Conservation (phyloP, 1,139 yeast species). For the Yamadazyma jaroonii region DNA sequence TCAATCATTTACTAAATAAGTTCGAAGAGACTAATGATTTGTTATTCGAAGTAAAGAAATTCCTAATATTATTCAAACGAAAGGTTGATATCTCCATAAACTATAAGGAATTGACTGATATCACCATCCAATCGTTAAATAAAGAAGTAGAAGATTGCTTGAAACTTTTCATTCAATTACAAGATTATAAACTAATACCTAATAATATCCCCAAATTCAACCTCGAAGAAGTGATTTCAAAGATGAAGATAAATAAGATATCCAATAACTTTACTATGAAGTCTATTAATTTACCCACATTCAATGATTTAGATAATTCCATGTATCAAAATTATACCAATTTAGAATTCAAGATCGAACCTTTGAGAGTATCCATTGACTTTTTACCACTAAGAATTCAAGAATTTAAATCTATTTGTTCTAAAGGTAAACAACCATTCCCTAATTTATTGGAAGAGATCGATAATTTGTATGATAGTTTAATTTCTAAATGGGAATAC, state of each 20-base stretch:
- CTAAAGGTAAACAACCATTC: slow-evolving; percentile 9
- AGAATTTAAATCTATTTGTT: slow-evolving; percentile 34
- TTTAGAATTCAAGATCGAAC: slow-evolving; percentile 38
- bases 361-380: slow-evolving; percentile 58
- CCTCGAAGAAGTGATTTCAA: slow-evolving; percentile 38
- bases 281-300: slow-evolving; percentile 30
- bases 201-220: slow-evolving; percentile 38
- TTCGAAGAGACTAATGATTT: slow-evolving; percentile 39
- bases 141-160: slow-evolving; percentile 50
- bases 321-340: slow-evolving; percentile 28
- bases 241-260: slow-evolving; percentile 33
- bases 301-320: slow-evolving; percentile 26
- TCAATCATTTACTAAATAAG: slow-evolving; percentile 16
- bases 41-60: slow-evolving; percentile 38
- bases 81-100: slow-evolving; percentile 55
- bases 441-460: slow-evolving; percentile 36
- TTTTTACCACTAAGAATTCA: slow-evolving; percentile 56
- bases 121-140: slow-evolving; percentile 50
- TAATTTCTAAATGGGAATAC: slow-evolving; percentile 39
- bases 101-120: slow-evolving; percentile 54
- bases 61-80: slow-evolving; percentile 34
- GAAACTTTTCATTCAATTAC: slow-evolving; percentile 34
- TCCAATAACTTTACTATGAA: slow-evolving; percentile 16
- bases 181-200: slow-evolving; percentile 40
- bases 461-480: slow-evolving; percentile 34